A percentile compares a stretch with the other conserved stretches of the same genome.
Conservation (phyloP, 1,284 basidiomycete genomes). For the Dichomitus squalens region DNA sequence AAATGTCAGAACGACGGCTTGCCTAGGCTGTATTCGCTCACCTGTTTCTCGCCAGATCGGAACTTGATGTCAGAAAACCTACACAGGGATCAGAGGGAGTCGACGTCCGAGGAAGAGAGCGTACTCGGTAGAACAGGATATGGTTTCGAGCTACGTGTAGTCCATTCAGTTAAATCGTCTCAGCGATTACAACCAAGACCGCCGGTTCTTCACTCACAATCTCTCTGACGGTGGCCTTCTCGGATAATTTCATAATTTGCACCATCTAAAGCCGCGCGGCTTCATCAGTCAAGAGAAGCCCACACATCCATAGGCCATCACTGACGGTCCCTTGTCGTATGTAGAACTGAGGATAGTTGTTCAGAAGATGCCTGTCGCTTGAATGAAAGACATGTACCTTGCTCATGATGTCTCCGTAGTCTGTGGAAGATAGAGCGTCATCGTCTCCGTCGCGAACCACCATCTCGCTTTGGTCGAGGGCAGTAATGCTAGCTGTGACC, state of each 20-base stretch:
- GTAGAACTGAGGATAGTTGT: slow-evolving; percentile 55
- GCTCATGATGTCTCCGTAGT: slow-evolving; percentile 85
- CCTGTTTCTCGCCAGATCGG: slow-evolving; percentile 71
- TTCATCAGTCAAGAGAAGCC: not conserved
- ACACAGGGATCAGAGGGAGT: not conserved
- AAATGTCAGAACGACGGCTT: slow-evolving; percentile 22
- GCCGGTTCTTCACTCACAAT: slow-evolving; percentile 62
- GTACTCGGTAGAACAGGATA: slow-evolving; percentile 72
- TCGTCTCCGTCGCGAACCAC: slow-evolving; percentile 47
- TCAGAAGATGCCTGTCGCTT: not conserved
- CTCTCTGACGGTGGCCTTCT: slow-evolving; percentile 56
- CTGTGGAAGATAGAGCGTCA: slow-evolving; percentile 55
- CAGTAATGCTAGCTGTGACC: slow-evolving; percentile 65
- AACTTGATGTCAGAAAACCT: slow-evolving; percentile 70
- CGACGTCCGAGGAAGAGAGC: slow-evolving; percentile 11
- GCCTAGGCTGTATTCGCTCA: slow-evolving; percentile 26
- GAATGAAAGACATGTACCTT: slow-evolving; percentile 49
- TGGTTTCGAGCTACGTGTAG: slow-evolving; percentile 57
- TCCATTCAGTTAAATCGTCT: not conserved
- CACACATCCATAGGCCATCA: not conserved
- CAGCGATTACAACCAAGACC: no score
- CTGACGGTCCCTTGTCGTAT: slow-evolving; percentile 68
- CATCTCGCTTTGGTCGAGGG: slow-evolving; percentile 60
- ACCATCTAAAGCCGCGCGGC: slow-evolving; percentile 54
- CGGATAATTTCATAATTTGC: slow-evolving; percentile 60